Evolutionary conservation across 1,284 basidiomycete genomes (phyloP), one percentile per base, ranked within the genome.

Genomic region (Ustanciosporium gigantosporum): DNA sequence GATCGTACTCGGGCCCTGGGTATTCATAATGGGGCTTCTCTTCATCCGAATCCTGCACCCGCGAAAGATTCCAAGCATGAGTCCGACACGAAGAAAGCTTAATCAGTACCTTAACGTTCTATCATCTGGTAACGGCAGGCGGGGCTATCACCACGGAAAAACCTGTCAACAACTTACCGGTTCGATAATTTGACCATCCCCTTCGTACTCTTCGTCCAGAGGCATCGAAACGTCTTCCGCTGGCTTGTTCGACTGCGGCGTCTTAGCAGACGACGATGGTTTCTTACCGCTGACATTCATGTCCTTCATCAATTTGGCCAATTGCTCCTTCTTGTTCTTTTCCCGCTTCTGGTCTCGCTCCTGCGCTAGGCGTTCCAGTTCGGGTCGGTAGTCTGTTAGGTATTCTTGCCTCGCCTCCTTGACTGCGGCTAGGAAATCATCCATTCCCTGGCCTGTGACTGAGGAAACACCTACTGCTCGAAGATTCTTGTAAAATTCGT

Each of bases 401-500:
- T 96, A 99, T 79, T 95, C 91, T 45, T 86, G 82, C 57, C 91
- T 82, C 1, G 90, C 91, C 35, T 85, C 87, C 55, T 93, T 87
- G 4, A 99, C 91, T 0, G 91, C 91, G 16, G 87, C 84, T 71
- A 98, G 88, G 77, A 98, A 96, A 44, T 89, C 88, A 58, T 87
- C 83, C 76, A 99, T 86, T 5, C 95, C 95, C 39, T 86, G 87
- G 11, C 95, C 95, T 0, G 95, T 97, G 82, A 91, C 84, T 34
- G 94, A 94, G 13, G 91, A 94, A 8, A 98, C 92, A 19, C 94
- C 93, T 11, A 98, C 93, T 6, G 93, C 85, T 91, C 93, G 50
- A 36, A 99, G 81, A 70, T 95, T 89, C 79, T 93, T 91, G 82
- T 99, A 99, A 74, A 99, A 99, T 77, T 98, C 95, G 76, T 99